A percentile compares a stretch with the other conserved stretches of the same genome.
Evolutionary conservation across 805 yeast genomes (phyloP).

Genomic region (Lipomyces starkeyi): DNA sequence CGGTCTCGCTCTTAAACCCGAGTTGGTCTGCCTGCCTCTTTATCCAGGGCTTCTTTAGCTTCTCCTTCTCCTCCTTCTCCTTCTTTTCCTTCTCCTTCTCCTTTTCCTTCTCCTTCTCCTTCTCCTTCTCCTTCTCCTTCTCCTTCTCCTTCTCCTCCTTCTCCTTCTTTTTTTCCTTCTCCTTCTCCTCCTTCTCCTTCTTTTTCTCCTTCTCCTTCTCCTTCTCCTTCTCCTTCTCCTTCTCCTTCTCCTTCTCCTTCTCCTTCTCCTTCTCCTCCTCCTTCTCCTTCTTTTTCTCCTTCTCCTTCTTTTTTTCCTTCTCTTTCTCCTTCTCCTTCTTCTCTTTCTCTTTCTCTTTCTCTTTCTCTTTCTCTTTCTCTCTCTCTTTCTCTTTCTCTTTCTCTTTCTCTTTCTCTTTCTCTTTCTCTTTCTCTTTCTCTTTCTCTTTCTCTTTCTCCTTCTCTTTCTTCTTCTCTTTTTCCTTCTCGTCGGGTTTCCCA

Average conservation of each 20-base stretch:
- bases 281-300: background rate
- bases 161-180: constrained; percentile 7
- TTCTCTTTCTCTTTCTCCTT: background rate
- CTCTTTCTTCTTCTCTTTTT: background rate
- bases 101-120: background rate
- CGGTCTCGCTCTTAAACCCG: constrained; percentile 2
- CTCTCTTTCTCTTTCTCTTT: background rate
- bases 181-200: background rate
- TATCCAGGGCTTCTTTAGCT: constrained; percentile 11
- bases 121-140: background rate
- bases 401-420: background rate
- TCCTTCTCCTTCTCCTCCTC: background rate
- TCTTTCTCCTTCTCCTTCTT: background rate
- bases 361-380: background rate
- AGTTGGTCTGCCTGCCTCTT: constrained; percentile 7
- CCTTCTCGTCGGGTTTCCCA: background rate
- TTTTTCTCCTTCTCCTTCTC: constrained; percentile 2
- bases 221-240: no score
- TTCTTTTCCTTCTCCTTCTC: constrained; percentile 1
- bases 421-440: background rate
- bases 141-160: background rate
- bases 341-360: background rate
- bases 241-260: background rate
- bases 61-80: constrained; percentile 4
- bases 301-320: constrained; percentile 7